phyloP scores from a whole-genome alignment of 805 yeast species.

The Suhomyces xylopsoci region DNA sequence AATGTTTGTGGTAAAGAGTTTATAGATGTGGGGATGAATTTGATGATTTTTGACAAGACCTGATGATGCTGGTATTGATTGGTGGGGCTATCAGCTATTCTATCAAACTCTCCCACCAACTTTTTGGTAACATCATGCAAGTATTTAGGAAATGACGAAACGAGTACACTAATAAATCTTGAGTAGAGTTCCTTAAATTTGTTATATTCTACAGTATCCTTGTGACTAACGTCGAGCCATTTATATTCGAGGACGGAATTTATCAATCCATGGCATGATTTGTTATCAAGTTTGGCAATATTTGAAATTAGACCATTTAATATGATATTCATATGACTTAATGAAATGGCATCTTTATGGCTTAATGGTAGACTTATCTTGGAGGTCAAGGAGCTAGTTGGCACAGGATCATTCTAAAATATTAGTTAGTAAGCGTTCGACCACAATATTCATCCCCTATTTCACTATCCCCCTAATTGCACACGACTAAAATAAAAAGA shows the following conservation, averaged over 20 bases:
- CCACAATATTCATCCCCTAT: neutral
- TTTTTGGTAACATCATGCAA: conserved; percentile 75
- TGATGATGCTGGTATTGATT: conserved; percentile 49
- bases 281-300: conserved; percentile 63
- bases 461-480: conserved; percentile 1
- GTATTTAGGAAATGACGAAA: conserved; percentile 87
- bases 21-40: conserved; percentile 78
- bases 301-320: conserved; percentile 60
- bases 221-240: conserved; percentile 50
- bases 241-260: conserved; percentile 58
- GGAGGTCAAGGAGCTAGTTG: conserved; percentile 56
- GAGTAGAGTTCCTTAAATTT: conserved; percentile 54
- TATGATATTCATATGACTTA: conserved; percentile 51
- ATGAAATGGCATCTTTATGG: conserved; percentile 53
- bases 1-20: conserved; percentile 58
- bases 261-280: conserved; percentile 51
- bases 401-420: conserved; percentile 43
- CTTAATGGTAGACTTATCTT: conserved; percentile 54
- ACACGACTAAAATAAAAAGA: conserved; percentile 2
- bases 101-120: conserved; percentile 58
- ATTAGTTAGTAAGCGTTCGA: conserved; percentile 8
- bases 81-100: conserved; percentile 9
- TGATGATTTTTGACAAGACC: conserved; percentile 59
- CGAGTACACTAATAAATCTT: conserved; percentile 71
- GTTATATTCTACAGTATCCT: conserved; percentile 13